A percentile compares a stretch with the other conserved stretches of the same genome.
These are phyloP conservation scores for Saraca asoca DNA, from an alignment of 331 rosid species.

Conservation along the genomic window DNA sequence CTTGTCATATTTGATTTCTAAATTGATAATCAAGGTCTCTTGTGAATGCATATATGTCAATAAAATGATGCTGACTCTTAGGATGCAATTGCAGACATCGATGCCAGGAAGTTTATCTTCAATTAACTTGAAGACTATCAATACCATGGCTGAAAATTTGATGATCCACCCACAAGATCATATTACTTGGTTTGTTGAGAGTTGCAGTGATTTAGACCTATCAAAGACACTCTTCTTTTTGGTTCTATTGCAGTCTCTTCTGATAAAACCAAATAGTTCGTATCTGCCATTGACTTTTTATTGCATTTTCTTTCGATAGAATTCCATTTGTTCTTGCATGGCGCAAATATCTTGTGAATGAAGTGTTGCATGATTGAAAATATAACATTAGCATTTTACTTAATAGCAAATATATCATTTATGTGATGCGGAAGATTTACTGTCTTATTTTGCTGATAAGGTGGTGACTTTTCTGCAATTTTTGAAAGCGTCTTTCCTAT, in stretches of 20 bases:
- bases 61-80: constrained; percentile 25
- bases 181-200: constrained; percentile 59
- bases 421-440: constrained; percentile 30
- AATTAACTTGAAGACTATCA: constrained; percentile 60
- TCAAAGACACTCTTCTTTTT: constrained; percentile 70
- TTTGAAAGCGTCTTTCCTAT: constrained; percentile 61
- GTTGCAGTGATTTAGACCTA: constrained; percentile 54
- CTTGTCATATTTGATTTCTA: neutral
- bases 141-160: constrained; percentile 65
- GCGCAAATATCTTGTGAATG: neutral
- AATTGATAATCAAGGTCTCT: constrained; percentile 12
- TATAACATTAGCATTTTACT: too few species aligned
- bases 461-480: constrained; percentile 45
- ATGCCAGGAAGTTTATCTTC: constrained; percentile 52
- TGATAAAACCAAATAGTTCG: constrained; percentile 48
- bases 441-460: constrained; percentile 36
- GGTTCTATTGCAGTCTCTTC: constrained; percentile 63
- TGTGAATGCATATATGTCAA: constrained; percentile 5
- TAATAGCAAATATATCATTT: too few species aligned
- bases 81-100: constrained; percentile 44
- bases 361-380: neutral
- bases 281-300: constrained; percentile 27
- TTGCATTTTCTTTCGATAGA: constrained; percentile 1
- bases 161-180: constrained; percentile 50
- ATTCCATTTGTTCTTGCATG: neutral